These are phyloP conservation scores for Talaromyces sp. DNA, from an alignment of 2,329 filamentous ascomycete genomes.

Conservation along the genomic window DNA sequence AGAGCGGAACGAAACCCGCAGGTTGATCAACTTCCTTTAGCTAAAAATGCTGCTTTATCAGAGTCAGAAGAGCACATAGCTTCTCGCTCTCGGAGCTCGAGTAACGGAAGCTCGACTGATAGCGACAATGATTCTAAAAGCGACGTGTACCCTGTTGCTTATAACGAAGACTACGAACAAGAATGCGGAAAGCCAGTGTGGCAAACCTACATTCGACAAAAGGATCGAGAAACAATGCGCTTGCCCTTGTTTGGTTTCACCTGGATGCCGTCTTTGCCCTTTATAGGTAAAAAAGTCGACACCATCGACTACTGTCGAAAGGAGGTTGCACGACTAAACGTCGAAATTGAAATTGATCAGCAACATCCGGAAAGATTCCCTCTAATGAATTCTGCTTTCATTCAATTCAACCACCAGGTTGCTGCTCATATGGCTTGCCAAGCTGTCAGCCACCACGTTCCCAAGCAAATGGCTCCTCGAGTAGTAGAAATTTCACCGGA, in stretches of 20 bases:
- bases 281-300: slow-evolving; percentile 86
- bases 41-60: slow-evolving; percentile 16
- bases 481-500: slow-evolving; percentile 89
- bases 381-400: slow-evolving; percentile 92
- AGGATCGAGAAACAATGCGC: slow-evolving; percentile 79
- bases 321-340: slow-evolving; percentile 79
- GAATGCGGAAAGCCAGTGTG: slow-evolving; percentile 65
- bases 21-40: slow-evolving; percentile 33
- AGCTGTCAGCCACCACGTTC: slow-evolving; percentile 81
- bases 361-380: slow-evolving; percentile 79
- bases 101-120: neutral
- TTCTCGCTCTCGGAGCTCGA: neutral
- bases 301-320: slow-evolving; percentile 87
- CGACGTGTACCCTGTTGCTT: slow-evolving; percentile 57
- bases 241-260: slow-evolving; percentile 57
- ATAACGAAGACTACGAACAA: slow-evolving; percentile 58
- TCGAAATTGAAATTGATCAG: slow-evolving; percentile 90
- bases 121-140: slow-evolving; percentile 14
- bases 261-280: slow-evolving; percentile 75
- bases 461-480: slow-evolving; percentile 87
- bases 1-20: slow-evolving; percentile 21
- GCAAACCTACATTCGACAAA: slow-evolving; percentile 76
- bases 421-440: slow-evolving; percentile 98
- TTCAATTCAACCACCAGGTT: slow-evolving; percentile 97
- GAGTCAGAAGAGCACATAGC: slow-evolving; percentile 17